Evolutionary conservation across 768 basidiomycete species (phyloP).

Genomic region (Tulasnella sp.): DNA sequence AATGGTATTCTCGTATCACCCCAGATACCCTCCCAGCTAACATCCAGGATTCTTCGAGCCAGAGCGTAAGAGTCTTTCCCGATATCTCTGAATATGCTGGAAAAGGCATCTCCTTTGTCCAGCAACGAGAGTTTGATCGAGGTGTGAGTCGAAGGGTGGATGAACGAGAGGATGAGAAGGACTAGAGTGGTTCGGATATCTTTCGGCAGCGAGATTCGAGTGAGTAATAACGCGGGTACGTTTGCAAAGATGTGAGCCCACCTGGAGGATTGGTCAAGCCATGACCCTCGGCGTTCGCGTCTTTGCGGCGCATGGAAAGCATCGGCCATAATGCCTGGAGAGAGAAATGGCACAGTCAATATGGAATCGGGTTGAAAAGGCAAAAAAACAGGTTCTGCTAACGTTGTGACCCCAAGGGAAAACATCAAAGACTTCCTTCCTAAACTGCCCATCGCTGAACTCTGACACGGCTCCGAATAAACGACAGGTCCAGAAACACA

Average conservation of each 20-base stretch:
- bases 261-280: neutral
- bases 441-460: slow-evolving; percentile 64
- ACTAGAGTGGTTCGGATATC: slow-evolving; percentile 79
- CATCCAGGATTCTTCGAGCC: slow-evolving; percentile 61
- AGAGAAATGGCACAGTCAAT: neutral
- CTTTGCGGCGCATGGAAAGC: neutral
- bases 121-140: slow-evolving; percentile 61
- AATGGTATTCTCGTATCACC: slow-evolving; percentile 66
- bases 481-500: slow-evolving; percentile 62
- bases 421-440: slow-evolving; percentile 56
- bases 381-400: neutral
- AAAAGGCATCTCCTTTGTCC: slow-evolving; percentile 64
- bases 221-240: neutral
- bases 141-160: slow-evolving; percentile 47
- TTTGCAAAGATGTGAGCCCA: neutral
- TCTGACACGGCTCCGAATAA: slow-evolving; percentile 57
- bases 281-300: neutral
- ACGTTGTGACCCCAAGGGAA: slow-evolving; percentile 82
- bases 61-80: slow-evolving; percentile 61
- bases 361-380: too few species aligned
- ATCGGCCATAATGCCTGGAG: neutral
- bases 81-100: slow-evolving; percentile 69
- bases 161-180: slow-evolving; percentile 67
- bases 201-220: slow-evolving; percentile 33
- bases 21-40: slow-evolving; percentile 75